These are phyloP conservation scores for Aspergillus sp. DNA, from an alignment of 2,329 filamentous ascomycete species.

Conservation along the genomic window DNA sequence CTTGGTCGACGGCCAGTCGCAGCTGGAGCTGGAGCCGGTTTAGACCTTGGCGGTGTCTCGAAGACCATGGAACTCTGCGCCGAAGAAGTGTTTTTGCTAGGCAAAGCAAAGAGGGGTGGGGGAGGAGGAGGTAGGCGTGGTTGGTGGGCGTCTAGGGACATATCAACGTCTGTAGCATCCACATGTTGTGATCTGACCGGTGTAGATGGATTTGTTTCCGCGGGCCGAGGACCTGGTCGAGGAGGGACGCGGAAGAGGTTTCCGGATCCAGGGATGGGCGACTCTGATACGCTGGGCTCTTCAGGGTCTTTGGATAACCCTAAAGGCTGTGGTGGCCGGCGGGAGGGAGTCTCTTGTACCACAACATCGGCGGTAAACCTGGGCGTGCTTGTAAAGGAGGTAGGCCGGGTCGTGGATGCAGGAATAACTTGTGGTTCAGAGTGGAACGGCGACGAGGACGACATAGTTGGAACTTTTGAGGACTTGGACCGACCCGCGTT, in stretches of 20 bases:
- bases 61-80: slow-evolving; percentile 24
- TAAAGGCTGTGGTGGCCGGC: slow-evolving; percentile 29
- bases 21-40: slow-evolving; percentile 11
- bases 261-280: slow-evolving; percentile 17
- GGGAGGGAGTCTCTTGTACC: slow-evolving; percentile 43
- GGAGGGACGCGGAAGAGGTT: slow-evolving; percentile 30
- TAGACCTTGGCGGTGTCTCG: slow-evolving; percentile 33
- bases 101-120: slow-evolving; percentile 9
- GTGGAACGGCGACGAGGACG: slow-evolving; percentile 25
- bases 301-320: slow-evolving; percentile 16
- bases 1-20: neutral
- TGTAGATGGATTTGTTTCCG: slow-evolving; percentile 27
- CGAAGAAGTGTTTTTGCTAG: slow-evolving; percentile 4
- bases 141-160: neutral
- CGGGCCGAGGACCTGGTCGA: slow-evolving; percentile 26
- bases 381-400: slow-evolving; percentile 24
- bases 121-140: slow-evolving; percentile 1
- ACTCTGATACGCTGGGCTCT: slow-evolving; percentile 1
- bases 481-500: slow-evolving; percentile 26
- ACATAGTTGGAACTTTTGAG: slow-evolving; percentile 11
- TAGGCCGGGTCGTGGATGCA: slow-evolving; percentile 31
- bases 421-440: slow-evolving; percentile 33
- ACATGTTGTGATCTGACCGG: slow-evolving; percentile 30
- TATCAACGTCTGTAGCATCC: slow-evolving; percentile 5
- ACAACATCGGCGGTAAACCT: slow-evolving; percentile 16